Evolutionary conservation across 805 yeast genomes (phyloP), one percentile per base, ranked within the genome.

Genomic region (Lipomyces yamadae): DNA sequence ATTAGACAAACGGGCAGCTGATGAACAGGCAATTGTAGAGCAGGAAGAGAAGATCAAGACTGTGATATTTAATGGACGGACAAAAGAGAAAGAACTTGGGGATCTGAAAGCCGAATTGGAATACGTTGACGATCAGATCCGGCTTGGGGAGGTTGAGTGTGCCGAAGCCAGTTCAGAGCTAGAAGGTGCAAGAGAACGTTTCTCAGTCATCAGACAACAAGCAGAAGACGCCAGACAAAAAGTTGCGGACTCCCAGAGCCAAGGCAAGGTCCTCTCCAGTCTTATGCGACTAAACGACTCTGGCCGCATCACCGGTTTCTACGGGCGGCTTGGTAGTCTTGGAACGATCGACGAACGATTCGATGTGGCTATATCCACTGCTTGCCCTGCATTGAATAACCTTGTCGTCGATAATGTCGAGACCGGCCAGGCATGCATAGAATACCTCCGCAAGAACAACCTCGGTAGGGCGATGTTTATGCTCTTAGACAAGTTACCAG

Each of bases 321-420:
- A 24, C 34, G 71, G 67, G 0, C 82, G 97, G 69, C 79, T 95
- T 15, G 99, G 99, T 18, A 96, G 92, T 72, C 80, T 95, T 56
- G 99, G 97, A n/a, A 83, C 84, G 1, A 95, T 95, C 70, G 97
- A 92, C 75, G 91, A 89, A 70, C 84, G 85, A 73, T 95, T 90
- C 76, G 98, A 96, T 78, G 85, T 92, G 61, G 99, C 99, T 0
- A 86, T 95, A 7, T 92, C 98, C 0, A 95, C 98, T 0, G 98
- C 97, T 0, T 92, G 95, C 71, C 92, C 96, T 0, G 88, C 93
- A 7, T 81, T 95, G 65, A 96, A 94, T 76, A 94, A 96, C 69
- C 87, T 92, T 83, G 98, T 95, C 18, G 98, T 95, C 2, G 98
- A 92, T 58, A 83, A 85, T 3, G 86, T 88, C 2, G 86, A 84